These are phyloP conservation scores for Bretziella fagacearum DNA, from an alignment of 2,329 filamentous ascomycete species.

Conservation along the genomic window DNA sequence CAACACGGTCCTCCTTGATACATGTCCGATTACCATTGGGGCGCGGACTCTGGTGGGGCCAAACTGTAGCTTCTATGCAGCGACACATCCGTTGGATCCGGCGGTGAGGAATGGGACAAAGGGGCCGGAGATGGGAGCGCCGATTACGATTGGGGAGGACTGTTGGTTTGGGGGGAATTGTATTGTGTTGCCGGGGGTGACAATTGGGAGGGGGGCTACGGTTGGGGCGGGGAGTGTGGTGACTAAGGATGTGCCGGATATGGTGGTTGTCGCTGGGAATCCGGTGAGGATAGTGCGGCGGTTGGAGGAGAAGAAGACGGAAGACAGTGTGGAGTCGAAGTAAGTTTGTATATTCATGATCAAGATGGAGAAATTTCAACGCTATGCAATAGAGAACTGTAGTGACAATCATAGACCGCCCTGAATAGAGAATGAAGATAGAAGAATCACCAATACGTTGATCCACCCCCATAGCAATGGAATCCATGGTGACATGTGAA, in stretches of 20 bases:
- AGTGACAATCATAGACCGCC: conserved; percentile 52
- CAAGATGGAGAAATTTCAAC: background rate
- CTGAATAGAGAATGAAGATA: conserved; percentile 87
- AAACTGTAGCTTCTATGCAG: conserved; percentile 59
- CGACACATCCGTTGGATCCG: conserved; percentile 62
- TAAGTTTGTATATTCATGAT: background rate
- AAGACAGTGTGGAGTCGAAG: background rate
- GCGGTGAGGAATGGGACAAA: conserved; percentile 53
- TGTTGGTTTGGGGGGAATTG: conserved; percentile 64
- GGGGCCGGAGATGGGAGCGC: conserved; percentile 58
- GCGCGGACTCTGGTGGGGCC: conserved; percentile 63
- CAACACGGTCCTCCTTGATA: conserved; percentile 62
- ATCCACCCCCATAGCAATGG: conserved; percentile 77
- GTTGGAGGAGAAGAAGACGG: conserved; percentile 1
- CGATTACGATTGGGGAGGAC: conserved; percentile 63
- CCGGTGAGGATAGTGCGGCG: conserved; percentile 39
- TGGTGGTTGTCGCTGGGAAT: conserved; percentile 48
- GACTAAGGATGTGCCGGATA: conserved; percentile 54
- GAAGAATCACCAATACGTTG: conserved; percentile 63
- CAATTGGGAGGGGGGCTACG: conserved; percentile 54
- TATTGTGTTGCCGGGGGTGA: conserved; percentile 58
- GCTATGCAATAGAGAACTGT: background rate
- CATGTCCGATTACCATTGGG: conserved; percentile 56
- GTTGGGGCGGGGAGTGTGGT: conserved; percentile 73
- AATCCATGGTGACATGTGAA: conserved; percentile 87